Evolutionary conservation across 139 green algal genomes (phyloP).

Genomic region (Haematococcus sp.): DNA sequence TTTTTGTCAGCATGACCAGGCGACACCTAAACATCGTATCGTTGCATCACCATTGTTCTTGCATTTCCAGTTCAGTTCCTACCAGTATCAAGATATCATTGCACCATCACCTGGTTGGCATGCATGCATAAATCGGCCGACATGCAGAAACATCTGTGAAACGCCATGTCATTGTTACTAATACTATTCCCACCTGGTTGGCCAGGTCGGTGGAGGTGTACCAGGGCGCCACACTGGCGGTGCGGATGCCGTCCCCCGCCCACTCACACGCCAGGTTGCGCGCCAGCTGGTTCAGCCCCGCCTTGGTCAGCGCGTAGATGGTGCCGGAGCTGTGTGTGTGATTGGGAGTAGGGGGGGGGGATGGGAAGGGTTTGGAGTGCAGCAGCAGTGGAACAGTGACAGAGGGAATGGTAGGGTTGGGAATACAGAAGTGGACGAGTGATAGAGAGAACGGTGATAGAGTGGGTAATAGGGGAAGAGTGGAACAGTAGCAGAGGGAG

Average conservation of each 20-base stretch:
- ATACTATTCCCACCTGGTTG: constrained; percentile 31
- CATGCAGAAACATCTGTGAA: too few species aligned
- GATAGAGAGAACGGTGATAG: constrained; percentile 4
- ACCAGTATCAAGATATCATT: too few species aligned
- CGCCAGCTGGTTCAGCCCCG: constrained; percentile 88
- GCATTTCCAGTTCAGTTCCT: too few species aligned
- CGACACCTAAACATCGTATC: too few species aligned
- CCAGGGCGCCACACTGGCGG: constrained; percentile 85
- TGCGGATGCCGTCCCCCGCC: constrained; percentile 77
- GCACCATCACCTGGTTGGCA: not conserved
- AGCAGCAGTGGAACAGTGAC: not conserved
- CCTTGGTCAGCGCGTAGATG: constrained; percentile 88
- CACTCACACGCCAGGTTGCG: constrained; percentile 82
- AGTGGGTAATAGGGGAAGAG: too few species aligned
- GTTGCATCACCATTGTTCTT: too few species aligned
- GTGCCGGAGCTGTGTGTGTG: constrained; percentile 57
- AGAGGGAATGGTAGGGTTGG: not conserved
- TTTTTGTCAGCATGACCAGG: too few species aligned
- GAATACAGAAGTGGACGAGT: not conserved
- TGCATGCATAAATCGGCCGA: too few species aligned
- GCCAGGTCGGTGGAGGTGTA: constrained; percentile 83
- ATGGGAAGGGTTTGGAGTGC: too few species aligned
- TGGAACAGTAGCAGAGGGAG: too few species aligned
- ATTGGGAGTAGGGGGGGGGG: too few species aligned
- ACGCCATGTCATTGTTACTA: not conserved